A percentile compares a stretch with the other conserved stretches of the same genome.
These are phyloP conservation scores for Amaranthus palmeri DNA, from an alignment of 148 eudicot species.

Conservation along the genomic window DNA sequence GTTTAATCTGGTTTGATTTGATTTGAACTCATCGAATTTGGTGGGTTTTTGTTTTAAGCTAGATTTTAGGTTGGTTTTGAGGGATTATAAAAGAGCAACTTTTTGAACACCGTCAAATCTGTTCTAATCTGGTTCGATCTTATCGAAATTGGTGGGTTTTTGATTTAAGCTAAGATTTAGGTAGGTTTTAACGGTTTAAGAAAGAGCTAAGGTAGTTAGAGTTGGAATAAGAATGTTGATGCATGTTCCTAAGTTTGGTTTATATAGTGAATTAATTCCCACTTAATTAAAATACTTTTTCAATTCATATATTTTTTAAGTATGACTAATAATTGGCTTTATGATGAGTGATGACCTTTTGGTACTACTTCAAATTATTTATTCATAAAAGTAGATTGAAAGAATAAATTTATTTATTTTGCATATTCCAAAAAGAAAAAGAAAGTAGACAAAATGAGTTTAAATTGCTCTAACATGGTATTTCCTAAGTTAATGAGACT, in stretches of 20 bases:
- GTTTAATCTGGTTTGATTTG: not conserved
- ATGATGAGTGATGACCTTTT: not conserved
- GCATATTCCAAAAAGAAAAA: too few species aligned
- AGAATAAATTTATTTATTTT: too few species aligned
- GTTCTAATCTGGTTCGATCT: too few species aligned
- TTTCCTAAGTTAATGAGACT: too few species aligned
- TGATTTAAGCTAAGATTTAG: constrained; percentile 6
- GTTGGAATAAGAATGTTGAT: not conserved
- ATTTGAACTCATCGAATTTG: too few species aligned
- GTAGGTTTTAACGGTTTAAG: too few species aligned
- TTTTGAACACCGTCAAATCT: not conserved
- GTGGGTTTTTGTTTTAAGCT: not conserved
- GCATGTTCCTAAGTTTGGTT: constrained; percentile 21
- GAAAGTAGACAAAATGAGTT: too few species aligned
- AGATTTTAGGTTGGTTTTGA: not conserved
- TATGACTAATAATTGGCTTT: constrained; percentile 12
- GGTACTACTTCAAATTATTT: too few species aligned
- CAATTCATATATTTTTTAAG: not conserved
- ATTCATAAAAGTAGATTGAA: too few species aligned
- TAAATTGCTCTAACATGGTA: too few species aligned
- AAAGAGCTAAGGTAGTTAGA: too few species aligned
- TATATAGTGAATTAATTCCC: constrained; percentile 18
- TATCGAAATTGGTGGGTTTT: constrained; percentile 10
- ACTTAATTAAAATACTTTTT: not conserved
- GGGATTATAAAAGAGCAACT: not conserved